Base-by-base conservation (phyloP, 2,329 filamentous ascomycete genomes). In the Alternaria longipes region DNA sequence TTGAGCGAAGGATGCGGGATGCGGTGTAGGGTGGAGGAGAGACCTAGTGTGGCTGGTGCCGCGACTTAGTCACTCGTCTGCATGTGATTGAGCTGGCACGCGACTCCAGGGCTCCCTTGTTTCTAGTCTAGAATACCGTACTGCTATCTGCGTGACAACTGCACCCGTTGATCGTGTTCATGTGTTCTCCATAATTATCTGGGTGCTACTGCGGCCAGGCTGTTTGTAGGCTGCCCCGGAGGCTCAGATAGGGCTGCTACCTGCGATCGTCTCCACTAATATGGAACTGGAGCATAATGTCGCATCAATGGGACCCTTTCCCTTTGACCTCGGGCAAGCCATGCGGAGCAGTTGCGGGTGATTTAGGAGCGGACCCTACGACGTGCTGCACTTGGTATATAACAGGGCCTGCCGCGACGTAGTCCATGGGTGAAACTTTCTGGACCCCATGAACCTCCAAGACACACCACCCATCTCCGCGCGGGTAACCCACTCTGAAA, bases 281-380 rank as follows among this genome's bases (percentile, higher is more conserved):
- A 46, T 47, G 45, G 46, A 57, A 46, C 52, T 59, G 32, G 30
- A 57, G 32, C 40, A 34, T 60, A 32, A 41, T 49, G 46, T 56
- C 56, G 54, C 34, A 40, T 44, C 54, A 22, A 36, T 47, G 51
- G 46, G 24, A 45, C 28, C 20, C 28, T 24, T 24, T 32, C 56
- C 41, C 56, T 50, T 53, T 52, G 65, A 68, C 70, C 71, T 72
- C 71, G 71, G 71, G 66, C 66, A 60, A 69, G 70, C 63, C 49
- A 63, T 66, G 68, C 68, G 69, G 69, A 68, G 60, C 55, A 56
- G 24, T 32, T 62, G 62, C 69, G 69, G 71, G 71, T 69, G 57
- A 70, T 67, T 56, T 71, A 73, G 69, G 69, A 68, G 52, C 60
- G 53, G 50, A 60, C 54, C 46, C 50, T 52, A 49, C 36, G 61